Evolutionary conservation across 345 rosid genomes (phyloP), one percentile per base, ranked within the genome.

Genomic region (Gossypium turneri): DNA sequence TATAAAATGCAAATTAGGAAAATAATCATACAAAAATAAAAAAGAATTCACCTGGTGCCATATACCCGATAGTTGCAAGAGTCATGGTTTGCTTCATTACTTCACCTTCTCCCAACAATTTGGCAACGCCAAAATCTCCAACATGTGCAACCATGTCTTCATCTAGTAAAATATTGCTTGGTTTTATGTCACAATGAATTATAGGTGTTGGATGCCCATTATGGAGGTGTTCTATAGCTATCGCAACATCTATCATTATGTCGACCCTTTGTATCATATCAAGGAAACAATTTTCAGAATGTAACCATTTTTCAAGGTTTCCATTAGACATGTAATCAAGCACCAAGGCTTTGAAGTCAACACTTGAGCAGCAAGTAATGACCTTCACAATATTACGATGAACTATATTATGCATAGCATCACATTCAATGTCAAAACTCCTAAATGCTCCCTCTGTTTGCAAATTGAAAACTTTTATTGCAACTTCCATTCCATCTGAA

Each of bases 311-410:
- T 12, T 74, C 76, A 8, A 81, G 45, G 64, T 76, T 71, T 57
- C 74, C 74, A 16, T 71, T 71, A 10, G 76, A 27, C 79, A 70
- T 75, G 74, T 58, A 81, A 38, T 70, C 78, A 7, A 75, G 27
- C 12, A 58, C 81, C 57, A 81, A 20, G 6, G 58, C 76, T 41
- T 74, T 71, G 0, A 57, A 5, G 25, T 78, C 75, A 0, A 12
- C 25, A 16, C 16, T 74, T 0, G 81, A 47, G 47, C 83, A 81
- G 22, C 63, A 7, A 16, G 51, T 81, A 6, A 81, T 70, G n/a
- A 77, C 17, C 66, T 71, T 81, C 9, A 81, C 75, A 9, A 81
- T 78, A 38, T 80, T 80, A 29, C 79, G 72, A 55, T 79, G 82
- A 19, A 25, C 2, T 55, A 75, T 79, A 2, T 63, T 52, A 2